Base-by-base conservation (phyloP, 345 rosid genomes). In the Ceriops decandra region DNA sequence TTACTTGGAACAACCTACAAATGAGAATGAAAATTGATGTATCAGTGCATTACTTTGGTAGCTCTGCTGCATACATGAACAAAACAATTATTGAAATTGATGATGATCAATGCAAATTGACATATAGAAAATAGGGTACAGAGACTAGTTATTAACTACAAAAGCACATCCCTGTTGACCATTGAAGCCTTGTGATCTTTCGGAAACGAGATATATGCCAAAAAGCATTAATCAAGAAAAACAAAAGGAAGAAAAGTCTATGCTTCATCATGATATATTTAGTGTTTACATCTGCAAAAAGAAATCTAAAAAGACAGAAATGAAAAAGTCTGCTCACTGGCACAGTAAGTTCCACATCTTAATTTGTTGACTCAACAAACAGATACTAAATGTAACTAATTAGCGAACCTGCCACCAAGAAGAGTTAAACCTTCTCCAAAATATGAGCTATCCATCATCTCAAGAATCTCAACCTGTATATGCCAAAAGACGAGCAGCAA, bases 361-460 rank as follows among this genome's bases (percentile, higher is more conserved):
- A 33, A 33, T 33, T 26, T 35, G 24, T 11, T 57, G 64, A 65
- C 66, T 27, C 28, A 35, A 31, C 15, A 68, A 42, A 26, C 49
- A 54, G 51, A 63, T 47, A 22, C 28, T 16, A 46, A 63, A 54
- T 33, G 60, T 15, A 22, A 52, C 28, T 19, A 20, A 66, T 21
- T 32, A 36, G 33, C 58, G 27, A 52, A 95, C 98, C 88, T 95
- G 72, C 86, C 82, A 20, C 89, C 91, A 61, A 88, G 80, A 68
- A 91, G 93, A 66, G 99, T 88, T 80, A 95, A 82, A 22, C 99
- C 98, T 79, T 91, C 98, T 64, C 99, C 99, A 79, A 95, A 91
- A 68, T 77, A 73, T 53, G 82, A 77, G 51, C 4, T 10, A 15
- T 52, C 85, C 98, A 95, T 90, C 68, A 71, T 73, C 15, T 86